Base-by-base conservation (phyloP, 139 green algal genomes). In the Picochlorum sp. region DNA sequence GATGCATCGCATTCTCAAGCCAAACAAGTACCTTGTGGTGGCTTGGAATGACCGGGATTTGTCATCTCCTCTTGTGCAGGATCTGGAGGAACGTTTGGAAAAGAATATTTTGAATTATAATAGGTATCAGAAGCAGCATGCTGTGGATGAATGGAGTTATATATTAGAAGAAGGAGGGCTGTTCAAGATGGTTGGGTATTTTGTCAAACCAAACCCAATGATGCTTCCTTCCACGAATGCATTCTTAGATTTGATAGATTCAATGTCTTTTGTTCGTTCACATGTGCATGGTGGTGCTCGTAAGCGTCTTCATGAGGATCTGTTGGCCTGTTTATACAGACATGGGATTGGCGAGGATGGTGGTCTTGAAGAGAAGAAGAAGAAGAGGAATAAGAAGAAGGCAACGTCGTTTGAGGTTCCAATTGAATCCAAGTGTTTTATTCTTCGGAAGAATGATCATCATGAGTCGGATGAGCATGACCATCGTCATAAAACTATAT, bases 11-110 rank as follows among this genome's bases (percentile, higher is more conserved):
- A 65, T 75, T 50, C 68, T 75, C 16, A 70, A 70, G 47, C 61
- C 61, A n/a, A 34, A 45, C 30, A 61, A 49, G 23, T 28, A 49
- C 24, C 61, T 75, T 15, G 49, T 75, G 24, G 68, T 61, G 4
- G 68, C 61, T 3, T 75, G 68, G 68, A 75, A 75, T 51, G 68
- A 75, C 57, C 59, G 68, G 45, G 51, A 74, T 59, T 49, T 69
- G 45, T 49, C 9, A 10, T 44, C 47, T 45, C 32, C 32, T 5
- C 62, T 74, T 2, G 45, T 73, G 21, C 20, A 24, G 14, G 13
- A 57, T 5, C 59, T 74, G 21, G 68, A 74, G 68, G 20, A 69
- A 8, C 51, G 68, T 32, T 54, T 73, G 21, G 58, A 73, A 28
- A 16, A n/a, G 4, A 61, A 68, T 59, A 73, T 69, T 32, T 56